phyloP scores from a whole-genome alignment of 2,329 filamentous ascomycete species.

The Beauveria asiatica region DNA sequence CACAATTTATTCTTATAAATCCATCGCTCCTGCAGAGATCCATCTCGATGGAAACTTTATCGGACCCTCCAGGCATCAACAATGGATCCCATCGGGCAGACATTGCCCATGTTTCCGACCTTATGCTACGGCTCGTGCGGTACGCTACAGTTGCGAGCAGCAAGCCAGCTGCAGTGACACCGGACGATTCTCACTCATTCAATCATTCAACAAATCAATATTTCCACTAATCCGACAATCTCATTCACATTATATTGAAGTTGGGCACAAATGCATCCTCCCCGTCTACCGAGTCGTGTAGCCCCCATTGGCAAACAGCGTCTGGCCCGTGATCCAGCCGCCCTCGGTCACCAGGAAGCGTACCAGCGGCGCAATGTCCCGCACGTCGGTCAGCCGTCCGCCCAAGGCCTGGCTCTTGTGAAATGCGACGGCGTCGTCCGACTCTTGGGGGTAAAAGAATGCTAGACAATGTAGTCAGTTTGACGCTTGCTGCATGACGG shows the following conservation, averaged over 20 bases:
- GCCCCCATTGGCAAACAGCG: constrained; percentile 39
- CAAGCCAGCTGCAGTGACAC: not conserved
- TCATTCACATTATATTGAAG: not conserved
- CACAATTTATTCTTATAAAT: not conserved
- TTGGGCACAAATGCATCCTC: not conserved
- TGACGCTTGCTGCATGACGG: not conserved
- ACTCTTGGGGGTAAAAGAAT: constrained; percentile 37
- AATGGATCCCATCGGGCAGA: not conserved
- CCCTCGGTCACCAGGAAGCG: constrained; percentile 36
- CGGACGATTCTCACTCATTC: not conserved
- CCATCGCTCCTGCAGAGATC: not conserved
- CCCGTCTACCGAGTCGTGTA: constrained; percentile 32
- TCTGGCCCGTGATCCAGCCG: constrained; percentile 37
- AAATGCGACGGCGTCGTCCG: constrained; percentile 32
- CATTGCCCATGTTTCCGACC: not conserved
- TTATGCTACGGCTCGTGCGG: not conserved
- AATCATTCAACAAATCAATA: not conserved
- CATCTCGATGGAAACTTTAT: not conserved
- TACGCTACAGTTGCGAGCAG: not conserved
- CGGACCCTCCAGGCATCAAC: not conserved
- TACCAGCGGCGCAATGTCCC: constrained; percentile 37
- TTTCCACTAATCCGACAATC: not conserved
- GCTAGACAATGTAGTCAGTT: constrained; percentile 17
- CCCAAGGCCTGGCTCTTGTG: constrained; percentile 36
- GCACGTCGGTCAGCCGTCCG: constrained; percentile 30